Percentiles rank a stretch among this genome's conserved stretches.
phyloP scores from a whole-genome alignment of 176 grass and related monocot species.

The Urochloa ruziziensis region DNA sequence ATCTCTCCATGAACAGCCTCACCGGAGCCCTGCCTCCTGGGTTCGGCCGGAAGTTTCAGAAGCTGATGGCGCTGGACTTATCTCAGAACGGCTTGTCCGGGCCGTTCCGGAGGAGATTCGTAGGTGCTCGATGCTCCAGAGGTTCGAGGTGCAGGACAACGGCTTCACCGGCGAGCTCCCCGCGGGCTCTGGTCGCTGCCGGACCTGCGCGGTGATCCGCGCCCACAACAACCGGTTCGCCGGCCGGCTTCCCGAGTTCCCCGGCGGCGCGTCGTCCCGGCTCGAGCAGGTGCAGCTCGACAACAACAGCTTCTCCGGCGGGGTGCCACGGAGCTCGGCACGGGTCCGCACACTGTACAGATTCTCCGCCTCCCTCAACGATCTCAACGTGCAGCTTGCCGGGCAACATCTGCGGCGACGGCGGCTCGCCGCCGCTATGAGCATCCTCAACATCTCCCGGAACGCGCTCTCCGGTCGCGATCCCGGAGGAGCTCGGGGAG shows the following conservation, averaged over 20 bases:
- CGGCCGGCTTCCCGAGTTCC: constrained; percentile 47
- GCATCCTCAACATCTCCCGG: constrained; percentile 70
- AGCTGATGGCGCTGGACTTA: constrained; percentile 54
- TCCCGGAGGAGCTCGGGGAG: constrained; percentile 52
- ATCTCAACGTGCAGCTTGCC: constrained; percentile 59
- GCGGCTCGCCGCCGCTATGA: constrained; percentile 66
- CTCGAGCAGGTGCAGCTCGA: constrained; percentile 79
- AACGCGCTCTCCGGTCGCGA: constrained; percentile 52
- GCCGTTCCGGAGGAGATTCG: constrained; percentile 48
- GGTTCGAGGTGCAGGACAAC: constrained; percentile 73
- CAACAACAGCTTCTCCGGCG: constrained; percentile 67
- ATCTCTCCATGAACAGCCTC: constrained; percentile 69
- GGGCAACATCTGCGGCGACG: constrained; percentile 58
- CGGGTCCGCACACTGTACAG: constrained; percentile 61
- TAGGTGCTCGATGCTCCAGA: constrained; percentile 48
- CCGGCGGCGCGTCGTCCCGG: constrained; percentile 31
- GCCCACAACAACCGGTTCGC: constrained; percentile 59
- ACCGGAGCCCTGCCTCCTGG: constrained; percentile 48
- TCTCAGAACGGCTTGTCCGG: constrained; percentile 59
- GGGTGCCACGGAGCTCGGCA: constrained; percentile 55
- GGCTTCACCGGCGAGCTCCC: constrained; percentile 58
- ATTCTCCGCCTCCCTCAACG: constrained; percentile 69
- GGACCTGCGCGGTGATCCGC: constrained; percentile 53
- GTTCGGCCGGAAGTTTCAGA: constrained; percentile 50
- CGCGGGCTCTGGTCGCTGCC: constrained; percentile 66